Percentiles rank a stretch among this genome's conserved stretches.
Conservation (phyloP, 2,329 filamentous ascomycete genomes). For the Ophiobolus disseminans region DNA sequence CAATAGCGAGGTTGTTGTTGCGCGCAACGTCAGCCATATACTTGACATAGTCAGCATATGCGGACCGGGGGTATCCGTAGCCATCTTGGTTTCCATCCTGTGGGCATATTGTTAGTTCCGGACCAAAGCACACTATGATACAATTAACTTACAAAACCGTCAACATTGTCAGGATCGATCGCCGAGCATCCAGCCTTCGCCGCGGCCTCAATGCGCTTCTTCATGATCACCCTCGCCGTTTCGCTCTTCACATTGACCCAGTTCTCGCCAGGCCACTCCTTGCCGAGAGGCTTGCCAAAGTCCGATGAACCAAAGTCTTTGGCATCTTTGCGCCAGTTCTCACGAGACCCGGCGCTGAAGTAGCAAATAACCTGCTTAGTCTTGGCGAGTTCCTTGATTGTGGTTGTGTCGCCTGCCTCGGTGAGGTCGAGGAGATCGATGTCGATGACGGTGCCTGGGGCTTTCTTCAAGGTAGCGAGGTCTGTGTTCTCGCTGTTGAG, state of each 20-base stretch:
- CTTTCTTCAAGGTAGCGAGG: conserved; percentile 55
- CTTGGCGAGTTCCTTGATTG: conserved; percentile 55
- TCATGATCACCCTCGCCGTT: conserved; percentile 69
- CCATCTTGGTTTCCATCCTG: conserved; percentile 63
- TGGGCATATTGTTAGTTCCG: neutral
- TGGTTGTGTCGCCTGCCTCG: conserved; percentile 49
- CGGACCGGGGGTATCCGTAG: conserved; percentile 59
- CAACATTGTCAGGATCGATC: conserved; percentile 74
- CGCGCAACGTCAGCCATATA: conserved; percentile 65
- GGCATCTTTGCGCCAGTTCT: conserved; percentile 65
- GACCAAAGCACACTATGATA: neutral
- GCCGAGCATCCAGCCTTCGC: conserved; percentile 68
- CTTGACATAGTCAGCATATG: conserved; percentile 65
- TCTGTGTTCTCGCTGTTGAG: conserved; percentile 33
- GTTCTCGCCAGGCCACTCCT: conserved; percentile 54
- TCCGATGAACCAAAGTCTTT: conserved; percentile 51
- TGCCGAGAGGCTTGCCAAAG: conserved; percentile 6
- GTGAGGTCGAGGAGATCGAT: conserved; percentile 63
- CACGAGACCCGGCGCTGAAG: conserved; percentile 73
- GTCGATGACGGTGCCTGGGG: conserved; percentile 57
- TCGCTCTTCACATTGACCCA: conserved; percentile 68
- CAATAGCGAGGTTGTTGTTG: conserved; percentile 63
- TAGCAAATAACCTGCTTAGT: conserved; percentile 72
- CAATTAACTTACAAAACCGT: conserved; percentile 61
- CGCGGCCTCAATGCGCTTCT: conserved; percentile 64